A percentile compares a stretch with the other conserved stretches of the same genome.
Conservation (phyloP, 2,329 filamentous ascomycete species). For the Monilinia laxa region DNA sequence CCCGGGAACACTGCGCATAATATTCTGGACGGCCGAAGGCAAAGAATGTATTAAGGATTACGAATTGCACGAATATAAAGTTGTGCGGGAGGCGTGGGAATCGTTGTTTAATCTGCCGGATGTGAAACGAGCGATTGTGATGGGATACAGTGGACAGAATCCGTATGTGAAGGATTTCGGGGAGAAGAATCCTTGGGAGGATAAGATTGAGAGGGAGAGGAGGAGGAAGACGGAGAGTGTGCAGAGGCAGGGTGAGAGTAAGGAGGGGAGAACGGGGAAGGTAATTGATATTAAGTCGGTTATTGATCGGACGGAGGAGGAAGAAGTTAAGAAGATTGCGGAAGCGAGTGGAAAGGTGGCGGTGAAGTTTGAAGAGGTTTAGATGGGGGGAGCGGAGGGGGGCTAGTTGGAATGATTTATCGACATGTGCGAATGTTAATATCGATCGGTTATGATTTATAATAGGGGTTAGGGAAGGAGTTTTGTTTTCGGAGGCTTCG, state of each 20-base stretch:
- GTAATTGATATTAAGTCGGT: slow-evolving; percentile 3
- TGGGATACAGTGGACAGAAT: slow-evolving; percentile 36
- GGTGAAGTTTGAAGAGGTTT: slow-evolving; percentile 19
- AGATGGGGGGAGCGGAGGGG: too few relatives aligned
- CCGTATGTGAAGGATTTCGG: slow-evolving; percentile 30
- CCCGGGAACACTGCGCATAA: slow-evolving; percentile 33
- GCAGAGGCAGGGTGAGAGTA: slow-evolving; percentile 13
- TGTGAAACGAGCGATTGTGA: slow-evolving; percentile 32
- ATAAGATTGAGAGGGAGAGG: slow-evolving; percentile 28
- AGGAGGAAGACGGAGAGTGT: slow-evolving; percentile 12
- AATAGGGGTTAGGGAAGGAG: slow-evolving; percentile 11
- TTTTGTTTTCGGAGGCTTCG: slow-evolving; percentile 9
- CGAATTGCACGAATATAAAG: slow-evolving; percentile 33
- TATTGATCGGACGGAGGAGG: slow-evolving; percentile 17
- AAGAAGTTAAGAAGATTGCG: slow-evolving; percentile 19
- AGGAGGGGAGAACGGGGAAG: slow-evolving; percentile 13
- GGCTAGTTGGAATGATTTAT: neutral
- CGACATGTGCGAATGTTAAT: neutral
- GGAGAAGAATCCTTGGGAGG: slow-evolving; percentile 30
- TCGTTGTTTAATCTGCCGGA: slow-evolving; percentile 31
- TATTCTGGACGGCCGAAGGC: slow-evolving; percentile 34
- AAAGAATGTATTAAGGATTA: slow-evolving; percentile 35
- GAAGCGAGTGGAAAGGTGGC: slow-evolving; percentile 19
- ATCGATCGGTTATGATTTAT: neutral
- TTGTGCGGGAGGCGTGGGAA: slow-evolving; percentile 33